Base-by-base conservation (phyloP, 768 basidiomycete species). In the Hygrophorus pudorinus region DNA sequence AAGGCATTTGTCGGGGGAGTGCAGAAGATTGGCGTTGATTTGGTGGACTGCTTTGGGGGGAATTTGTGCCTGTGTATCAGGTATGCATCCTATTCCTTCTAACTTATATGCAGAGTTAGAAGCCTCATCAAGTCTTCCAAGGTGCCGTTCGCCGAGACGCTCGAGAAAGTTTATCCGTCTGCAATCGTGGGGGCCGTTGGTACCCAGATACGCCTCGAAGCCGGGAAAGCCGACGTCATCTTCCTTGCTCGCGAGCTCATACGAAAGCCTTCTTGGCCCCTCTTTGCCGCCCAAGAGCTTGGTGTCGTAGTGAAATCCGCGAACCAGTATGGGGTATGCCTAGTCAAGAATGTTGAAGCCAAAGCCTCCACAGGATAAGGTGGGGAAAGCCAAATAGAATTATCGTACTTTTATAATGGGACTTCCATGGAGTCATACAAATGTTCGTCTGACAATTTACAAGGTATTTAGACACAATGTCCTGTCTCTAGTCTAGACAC, bases 221-320 rank as follows among this genome's bases (percentile, higher is more conserved):
- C 73, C 1, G 79, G 78, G 24, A 72, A 84, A 53, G 75, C 81
- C 2, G 85, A 90, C 54, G 73, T 82, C 2, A 65, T 85, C 14
- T 72, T 76, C 46, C 60, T 85, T 20, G 85, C 79, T 3, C 67
- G 87, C 39, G 80, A 81, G 53, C 62, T 87, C 6, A 53, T 88
- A 45, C 64, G 81, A 34, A 70, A 76, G 51, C 79, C 80, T 13
- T 78, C 83, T 53, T 85, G 79, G 73, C 64, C 74, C 2, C 53
- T 85, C 14, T 51, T 56, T 7, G 79, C 82, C 12, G 86, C 87
- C 0, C 24, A 7, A 24, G 24, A 24, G 4, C 24, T 24, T 24
- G 24, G 24, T 24, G 24, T 24, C 24, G 3, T 7, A 24, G 24
- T 24, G 24, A 24, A 24, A 24, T 7, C 24, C 24, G 24, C 24